Percentiles rank a stretch among this genome's conserved stretches.
Evolutionary conservation across 495 filamentous ascomycete genomes (phyloP).

Genomic region (Melanomma pulvis-pyrius): DNA sequence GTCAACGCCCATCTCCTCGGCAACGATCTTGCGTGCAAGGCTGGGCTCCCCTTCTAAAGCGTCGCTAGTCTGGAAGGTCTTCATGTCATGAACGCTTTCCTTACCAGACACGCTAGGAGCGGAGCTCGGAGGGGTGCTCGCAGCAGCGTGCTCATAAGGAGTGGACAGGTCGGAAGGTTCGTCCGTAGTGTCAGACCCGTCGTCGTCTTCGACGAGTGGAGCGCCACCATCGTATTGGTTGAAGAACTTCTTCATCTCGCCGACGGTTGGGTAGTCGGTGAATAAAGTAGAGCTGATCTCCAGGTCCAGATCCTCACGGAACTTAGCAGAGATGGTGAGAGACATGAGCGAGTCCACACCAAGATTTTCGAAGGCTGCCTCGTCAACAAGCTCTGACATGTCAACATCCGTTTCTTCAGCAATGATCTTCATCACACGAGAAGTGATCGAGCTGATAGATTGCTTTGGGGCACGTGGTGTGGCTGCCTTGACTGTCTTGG

Average conservation of each 20-base stretch:
- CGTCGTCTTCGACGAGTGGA: conserved; percentile 37
- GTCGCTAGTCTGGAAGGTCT: conserved; percentile 23
- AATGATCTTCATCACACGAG: conserved; percentile 50
- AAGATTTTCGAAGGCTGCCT: conserved; percentile 50
- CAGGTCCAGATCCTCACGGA: conserved; percentile 51
- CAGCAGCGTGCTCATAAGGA: conserved; percentile 38
- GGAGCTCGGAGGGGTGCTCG: conserved; percentile 47
- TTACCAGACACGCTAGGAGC: conserved; percentile 46
- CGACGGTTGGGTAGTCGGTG: conserved; percentile 49
- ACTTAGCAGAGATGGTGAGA: conserved; percentile 50
- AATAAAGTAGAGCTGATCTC: conserved; percentile 51
- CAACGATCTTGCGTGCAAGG: conserved; percentile 48
- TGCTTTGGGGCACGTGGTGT: conserved; percentile 28
- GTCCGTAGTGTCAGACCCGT: conserved; percentile 42
- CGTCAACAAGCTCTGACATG: conserved; percentile 49
- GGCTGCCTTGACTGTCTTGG: conserved; percentile 23
- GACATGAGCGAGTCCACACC: conserved; percentile 51
- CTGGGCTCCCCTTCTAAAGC: conserved; percentile 40
- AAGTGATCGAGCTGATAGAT: conserved; percentile 39
- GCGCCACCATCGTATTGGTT: conserved; percentile 46
- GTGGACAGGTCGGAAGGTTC: conserved; percentile 43
- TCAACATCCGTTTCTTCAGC: conserved; percentile 51
- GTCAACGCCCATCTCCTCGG: conserved; percentile 52
- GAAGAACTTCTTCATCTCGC: conserved; percentile 53
- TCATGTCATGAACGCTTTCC: conserved; percentile 27